These are phyloP conservation scores for Helicostylum pulchrum DNA, from an alignment of 192 early-diverging fungal species.

Conservation along the genomic window DNA sequence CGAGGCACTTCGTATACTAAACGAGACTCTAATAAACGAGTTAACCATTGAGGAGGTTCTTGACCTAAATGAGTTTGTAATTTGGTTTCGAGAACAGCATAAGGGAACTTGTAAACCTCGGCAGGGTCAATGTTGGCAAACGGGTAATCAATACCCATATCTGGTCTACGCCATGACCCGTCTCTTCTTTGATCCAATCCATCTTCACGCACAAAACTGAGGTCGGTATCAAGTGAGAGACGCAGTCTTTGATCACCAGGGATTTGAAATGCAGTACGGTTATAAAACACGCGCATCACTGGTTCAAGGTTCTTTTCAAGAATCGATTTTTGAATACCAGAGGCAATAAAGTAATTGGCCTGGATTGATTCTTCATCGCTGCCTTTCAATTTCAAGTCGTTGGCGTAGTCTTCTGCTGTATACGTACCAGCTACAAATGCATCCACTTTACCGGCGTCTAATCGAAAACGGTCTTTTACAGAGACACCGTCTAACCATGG, in stretches of 20 bases:
- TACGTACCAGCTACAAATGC: conserved; percentile 74
- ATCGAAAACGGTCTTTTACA: conserved; percentile 86
- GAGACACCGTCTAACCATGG: conserved; percentile 79
- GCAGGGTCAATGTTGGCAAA: conserved; percentile 74
- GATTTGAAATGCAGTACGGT: conserved; percentile 97
- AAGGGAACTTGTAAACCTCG: conserved; percentile 72
- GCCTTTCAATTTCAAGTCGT: conserved; percentile 9
- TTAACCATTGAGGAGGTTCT: conserved; percentile 78
- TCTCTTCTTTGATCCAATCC: conserved; percentile 63
- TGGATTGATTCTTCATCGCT: neutral
- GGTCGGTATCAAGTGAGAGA: conserved; percentile 92
- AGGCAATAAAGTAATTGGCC: conserved; percentile 41
- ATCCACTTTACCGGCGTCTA: conserved; percentile 90
- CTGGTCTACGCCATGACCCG: conserved; percentile 87
- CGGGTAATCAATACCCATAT: conserved; percentile 74
- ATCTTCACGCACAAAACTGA: conserved; percentile 96
- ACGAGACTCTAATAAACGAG: conserved; percentile 57
- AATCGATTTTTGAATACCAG: conserved; percentile 54
- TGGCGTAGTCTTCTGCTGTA: conserved; percentile 33
- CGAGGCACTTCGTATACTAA: conserved; percentile 45
- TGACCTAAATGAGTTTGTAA: conserved; percentile 78
- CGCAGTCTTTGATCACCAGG: conserved; percentile 94
- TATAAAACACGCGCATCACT: conserved; percentile 89
- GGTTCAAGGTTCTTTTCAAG: conserved; percentile 53
- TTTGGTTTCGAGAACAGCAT: conserved; percentile 88